Percentiles rank a stretch among this genome's conserved stretches.
Conservation (phyloP, 1,139 yeast species). For the Blastobotrys elegans region DNA sequence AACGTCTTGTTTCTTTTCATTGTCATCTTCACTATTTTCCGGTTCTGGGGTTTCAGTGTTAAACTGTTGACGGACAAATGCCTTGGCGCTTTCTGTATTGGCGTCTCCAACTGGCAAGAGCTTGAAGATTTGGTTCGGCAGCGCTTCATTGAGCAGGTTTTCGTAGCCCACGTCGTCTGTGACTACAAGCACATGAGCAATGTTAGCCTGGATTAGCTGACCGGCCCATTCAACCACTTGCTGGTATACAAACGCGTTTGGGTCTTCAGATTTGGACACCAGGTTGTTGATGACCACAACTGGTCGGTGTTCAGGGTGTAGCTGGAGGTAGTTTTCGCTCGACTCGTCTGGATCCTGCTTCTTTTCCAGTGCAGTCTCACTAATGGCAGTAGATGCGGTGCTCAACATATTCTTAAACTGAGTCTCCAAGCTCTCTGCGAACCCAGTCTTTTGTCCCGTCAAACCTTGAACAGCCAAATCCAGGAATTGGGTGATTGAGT, state of each 20-base stretch:
- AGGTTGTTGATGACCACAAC: constrained; percentile 78
- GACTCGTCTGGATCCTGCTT: constrained; percentile 32
- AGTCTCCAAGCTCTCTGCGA: constrained; percentile 77
- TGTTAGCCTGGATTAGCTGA: constrained; percentile 62
- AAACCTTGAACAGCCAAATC: constrained; percentile 86
- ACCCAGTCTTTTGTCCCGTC: constrained; percentile 91
- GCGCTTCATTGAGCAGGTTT: constrained; percentile 54
- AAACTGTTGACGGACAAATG: constrained; percentile 64
- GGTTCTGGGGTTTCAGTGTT: constrained; percentile 19
- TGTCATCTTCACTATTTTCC: constrained; percentile 19
- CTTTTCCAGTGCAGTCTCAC: constrained; percentile 57
- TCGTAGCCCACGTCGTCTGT: constrained; percentile 81
- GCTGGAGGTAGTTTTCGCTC: constrained; percentile 79
- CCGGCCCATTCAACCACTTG: constrained; percentile 89
- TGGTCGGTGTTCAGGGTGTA: constrained; percentile 83
- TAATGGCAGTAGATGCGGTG: constrained; percentile 66
- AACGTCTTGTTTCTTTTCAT: constrained; percentile 11
- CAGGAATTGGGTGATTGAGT: constrained; percentile 67
- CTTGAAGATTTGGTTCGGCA: constrained; percentile 86
- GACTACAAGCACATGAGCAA: constrained; percentile 84
- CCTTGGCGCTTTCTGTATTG: constrained; percentile 59
- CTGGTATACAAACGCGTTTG: constrained; percentile 62
- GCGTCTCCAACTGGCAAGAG: constrained; percentile 77
- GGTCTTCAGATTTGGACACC: constrained; percentile 51
- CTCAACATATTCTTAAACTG: constrained; percentile 79